Evolutionary conservation across 768 basidiomycete species (phyloP), one percentile per base, ranked within the genome.

Genomic region (Roridomyces roridus): DNA sequence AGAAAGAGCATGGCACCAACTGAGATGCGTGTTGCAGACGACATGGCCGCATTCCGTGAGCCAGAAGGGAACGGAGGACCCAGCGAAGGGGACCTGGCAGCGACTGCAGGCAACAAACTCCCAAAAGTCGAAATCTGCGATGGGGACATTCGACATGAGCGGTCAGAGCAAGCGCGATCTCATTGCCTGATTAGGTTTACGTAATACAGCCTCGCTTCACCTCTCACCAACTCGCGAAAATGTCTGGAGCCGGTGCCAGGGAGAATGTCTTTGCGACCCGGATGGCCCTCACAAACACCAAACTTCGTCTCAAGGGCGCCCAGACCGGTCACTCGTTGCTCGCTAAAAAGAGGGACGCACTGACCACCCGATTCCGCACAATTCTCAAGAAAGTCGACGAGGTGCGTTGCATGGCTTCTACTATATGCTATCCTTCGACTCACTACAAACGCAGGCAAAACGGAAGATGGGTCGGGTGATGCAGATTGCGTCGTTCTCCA

Each of bases 401-500:
- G 81, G 96, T 95, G 63, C 62, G 76, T 57, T n/a, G 10, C 18
- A 28, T 28, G 5, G 25, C 21, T 55, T 4, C 35, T 21, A n/a
- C 29, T 25, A 52, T 44, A 23, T 55, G 6, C 55, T 49, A 35
- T 28, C 20, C 44, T 17, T 12, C 36, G 7, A 23, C 45, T 42
- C 42, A 46, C 42, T 51, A 62, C 31, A 36, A 64, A 50, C 55
- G 70, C 37, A 98, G 96, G 96, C 97, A 10, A 99, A 99, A 74
- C 86, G 95, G 56, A 96, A 98, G 78, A 99, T 98, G 97, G 97
- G 97, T 26, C 84, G 92, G 56, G 96, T 98, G 23, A 97, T 99
- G 88, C 97, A 99, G 72, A 82, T 98, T 46, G 97, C 97, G 23
- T 98, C 97, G 37, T 97, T 99, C 81, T 97, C 96, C 39, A 89